These are phyloP conservation scores for Gastrolobium bilobum DNA, from an alignment of 306 rosid species.

Conservation along the genomic window DNA sequence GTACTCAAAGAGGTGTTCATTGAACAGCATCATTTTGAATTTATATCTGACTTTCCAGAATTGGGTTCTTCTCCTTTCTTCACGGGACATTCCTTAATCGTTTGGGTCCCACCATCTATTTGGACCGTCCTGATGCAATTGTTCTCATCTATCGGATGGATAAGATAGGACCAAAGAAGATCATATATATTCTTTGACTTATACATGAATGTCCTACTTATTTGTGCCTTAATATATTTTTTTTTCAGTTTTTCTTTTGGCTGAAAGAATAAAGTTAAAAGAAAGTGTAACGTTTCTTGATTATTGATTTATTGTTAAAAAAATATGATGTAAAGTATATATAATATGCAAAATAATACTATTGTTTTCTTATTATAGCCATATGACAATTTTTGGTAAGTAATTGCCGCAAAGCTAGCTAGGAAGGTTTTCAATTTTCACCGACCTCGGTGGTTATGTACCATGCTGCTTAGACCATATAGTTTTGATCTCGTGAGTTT, in stretches of 20 bases:
- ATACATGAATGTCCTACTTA: conserved; percentile 47
- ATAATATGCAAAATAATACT: neutral
- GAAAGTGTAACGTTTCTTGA: too few species aligned
- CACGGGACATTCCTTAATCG: conserved; percentile 59
- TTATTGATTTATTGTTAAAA: too few species aligned
- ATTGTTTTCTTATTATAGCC: neutral
- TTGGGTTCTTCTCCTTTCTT: conserved; percentile 30
- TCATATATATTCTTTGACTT: conserved; percentile 55
- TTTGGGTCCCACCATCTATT: conserved; percentile 49
- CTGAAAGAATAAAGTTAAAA: too few species aligned
- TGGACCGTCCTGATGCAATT: conserved; percentile 55
- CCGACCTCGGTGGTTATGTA: conserved; percentile 41
- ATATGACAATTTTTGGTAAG: conserved; percentile 2
- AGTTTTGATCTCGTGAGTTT: conserved; percentile 42
- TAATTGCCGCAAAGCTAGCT: conserved; percentile 25
- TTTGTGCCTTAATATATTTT: neutral
- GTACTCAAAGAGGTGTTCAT: conserved; percentile 44
- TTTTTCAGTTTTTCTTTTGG: neutral
- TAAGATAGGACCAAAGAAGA: conserved; percentile 29
- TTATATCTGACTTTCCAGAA: conserved; percentile 49
- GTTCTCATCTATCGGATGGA: conserved; percentile 38
- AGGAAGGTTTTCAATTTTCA: conserved; percentile 47
- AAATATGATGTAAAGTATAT: too few species aligned
- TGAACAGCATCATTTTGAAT: conserved; percentile 55
- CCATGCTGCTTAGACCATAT: conserved; percentile 39